A percentile compares a stretch with the other conserved stretches of the same genome.
These are phyloP conservation scores for Nannochloris sp. DNA, from an alignment of 139 green algal genomes.

Conservation along the genomic window DNA sequence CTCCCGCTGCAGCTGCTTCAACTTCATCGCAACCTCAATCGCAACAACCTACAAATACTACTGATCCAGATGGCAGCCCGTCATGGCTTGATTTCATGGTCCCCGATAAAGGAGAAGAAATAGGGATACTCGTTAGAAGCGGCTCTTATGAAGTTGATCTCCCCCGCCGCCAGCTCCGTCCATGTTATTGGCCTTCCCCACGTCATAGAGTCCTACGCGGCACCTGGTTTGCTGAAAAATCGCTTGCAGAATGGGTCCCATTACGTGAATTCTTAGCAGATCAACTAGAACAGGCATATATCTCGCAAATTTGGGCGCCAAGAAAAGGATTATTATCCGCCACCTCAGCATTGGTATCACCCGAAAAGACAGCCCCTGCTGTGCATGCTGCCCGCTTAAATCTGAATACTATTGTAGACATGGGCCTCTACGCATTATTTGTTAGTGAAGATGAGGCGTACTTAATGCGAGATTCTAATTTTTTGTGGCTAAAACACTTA, in stretches of 20 bases:
- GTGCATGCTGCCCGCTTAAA: conserved; percentile 30
- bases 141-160: conserved; percentile 46
- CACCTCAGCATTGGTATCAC: not conserved
- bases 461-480: conserved; percentile 26
- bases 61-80: not conserved
- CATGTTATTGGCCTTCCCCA: conserved; percentile 40
- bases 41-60: not conserved
- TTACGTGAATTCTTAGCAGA: conserved; percentile 42
- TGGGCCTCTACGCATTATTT: conserved; percentile 40
- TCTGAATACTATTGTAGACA: conserved; percentile 16
- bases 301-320: conserved; percentile 17
- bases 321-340: not conserved
- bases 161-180: conserved; percentile 23
- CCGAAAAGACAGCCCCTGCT: not conserved
- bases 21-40: not conserved
- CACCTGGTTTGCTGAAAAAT: conserved; percentile 51
- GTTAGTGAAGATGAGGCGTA: conserved; percentile 26
- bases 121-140: conserved; percentile 26
- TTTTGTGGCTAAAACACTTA: conserved; percentile 20
- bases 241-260: conserved; percentile 37
- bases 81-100: conserved; percentile 8
- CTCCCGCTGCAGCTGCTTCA: not conserved
- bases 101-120: not conserved
- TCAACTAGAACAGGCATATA: conserved; percentile 46
- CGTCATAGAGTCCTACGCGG: conserved; percentile 39